Conservation (phyloP, 2,329 filamentous ascomycete genomes). For the Hyphodiscus sp. region DNA sequence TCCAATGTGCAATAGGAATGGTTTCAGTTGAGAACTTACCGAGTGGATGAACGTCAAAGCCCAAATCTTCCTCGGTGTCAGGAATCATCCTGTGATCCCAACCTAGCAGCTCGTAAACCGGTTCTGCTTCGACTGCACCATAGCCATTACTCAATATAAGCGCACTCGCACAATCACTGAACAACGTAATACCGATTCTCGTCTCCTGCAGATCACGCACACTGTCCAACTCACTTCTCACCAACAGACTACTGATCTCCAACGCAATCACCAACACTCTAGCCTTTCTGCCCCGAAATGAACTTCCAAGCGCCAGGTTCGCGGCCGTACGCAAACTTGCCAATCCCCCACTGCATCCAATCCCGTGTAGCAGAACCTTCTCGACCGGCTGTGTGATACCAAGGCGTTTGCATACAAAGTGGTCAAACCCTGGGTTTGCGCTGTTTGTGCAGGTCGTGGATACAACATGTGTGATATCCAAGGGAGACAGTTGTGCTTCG, state of each 20-base stretch:
- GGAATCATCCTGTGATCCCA: constrained; percentile 60
- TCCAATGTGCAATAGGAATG: neutral
- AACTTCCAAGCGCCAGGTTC: constrained; percentile 58
- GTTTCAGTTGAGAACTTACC: constrained; percentile 36
- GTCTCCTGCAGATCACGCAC: constrained; percentile 52
- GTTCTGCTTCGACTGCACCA: constrained; percentile 33
- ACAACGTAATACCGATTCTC: constrained; percentile 59
- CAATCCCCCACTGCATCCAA: constrained; percentile 60
- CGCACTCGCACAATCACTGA: constrained; percentile 66
- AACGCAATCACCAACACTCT: constrained; percentile 59
- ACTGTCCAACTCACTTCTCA: constrained; percentile 59
- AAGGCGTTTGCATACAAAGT: constrained; percentile 53
- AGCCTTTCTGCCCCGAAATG: constrained; percentile 51
- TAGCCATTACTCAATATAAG: constrained; percentile 58
- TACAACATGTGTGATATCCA: constrained; percentile 59
- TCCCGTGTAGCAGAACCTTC: constrained; percentile 58
- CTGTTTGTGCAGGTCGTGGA: constrained; percentile 64
- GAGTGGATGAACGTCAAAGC: constrained; percentile 57
- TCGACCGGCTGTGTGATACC: constrained; percentile 53
- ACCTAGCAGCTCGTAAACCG: constrained; percentile 53
- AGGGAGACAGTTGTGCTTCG: constrained; percentile 45
- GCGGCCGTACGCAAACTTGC: constrained; percentile 57
- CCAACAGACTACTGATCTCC: constrained; percentile 54
- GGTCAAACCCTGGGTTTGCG: constrained; percentile 63
- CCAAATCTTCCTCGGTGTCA: constrained; percentile 55